Evolutionary conservation across 441 rosid genomes (phyloP).

Genomic region (Isatis lusitanica): DNA sequence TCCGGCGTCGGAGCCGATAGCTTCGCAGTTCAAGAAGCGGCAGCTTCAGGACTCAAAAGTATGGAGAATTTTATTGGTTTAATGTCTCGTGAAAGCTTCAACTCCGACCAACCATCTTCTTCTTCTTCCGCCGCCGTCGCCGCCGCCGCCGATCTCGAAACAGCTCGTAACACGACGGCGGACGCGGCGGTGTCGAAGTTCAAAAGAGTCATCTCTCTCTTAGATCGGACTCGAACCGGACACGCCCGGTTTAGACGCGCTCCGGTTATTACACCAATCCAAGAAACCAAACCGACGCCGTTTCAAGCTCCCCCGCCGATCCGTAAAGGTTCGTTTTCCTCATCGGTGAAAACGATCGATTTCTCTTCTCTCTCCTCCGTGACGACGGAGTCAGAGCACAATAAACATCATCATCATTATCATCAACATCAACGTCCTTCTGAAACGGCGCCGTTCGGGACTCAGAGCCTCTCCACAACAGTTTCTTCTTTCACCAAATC

Average conservation of each 20-base stretch:
- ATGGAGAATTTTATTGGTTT: slow-evolving; percentile 69
- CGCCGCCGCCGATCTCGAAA: slow-evolving; percentile 44
- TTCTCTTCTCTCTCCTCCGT: slow-evolving; percentile 62
- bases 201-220: slow-evolving; percentile 74
- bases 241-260: slow-evolving; percentile 93
- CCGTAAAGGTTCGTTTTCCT: slow-evolving; percentile 40
- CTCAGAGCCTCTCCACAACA: slow-evolving; percentile 53
- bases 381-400: slow-evolving; percentile 40
- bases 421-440: slow-evolving; percentile 35
- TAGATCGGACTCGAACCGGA: slow-evolving; percentile 79
- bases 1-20: slow-evolving; percentile 31
- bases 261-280: slow-evolving; percentile 36
- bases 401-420: background rate
- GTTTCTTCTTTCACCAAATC: slow-evolving; percentile 55
- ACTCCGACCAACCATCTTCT: slow-evolving; percentile 38
- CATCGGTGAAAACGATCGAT: slow-evolving; percentile 52
- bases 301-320: slow-evolving; percentile 28
- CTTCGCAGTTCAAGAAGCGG: slow-evolving; percentile 79
- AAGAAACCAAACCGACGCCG: slow-evolving; percentile 27
- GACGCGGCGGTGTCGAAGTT: slow-evolving; percentile 84
- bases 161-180: slow-evolving; percentile 60
- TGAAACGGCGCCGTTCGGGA: slow-evolving; percentile 52
- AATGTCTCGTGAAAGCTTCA: slow-evolving; percentile 48
- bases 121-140: slow-evolving; percentile 32
- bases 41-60: slow-evolving; percentile 79